Percentiles rank a stretch among this genome's conserved stretches.
These are phyloP conservation scores for Xylaria sp. DNA, from an alignment of 2,329 filamentous ascomycete genomes.

Conservation along the genomic window DNA sequence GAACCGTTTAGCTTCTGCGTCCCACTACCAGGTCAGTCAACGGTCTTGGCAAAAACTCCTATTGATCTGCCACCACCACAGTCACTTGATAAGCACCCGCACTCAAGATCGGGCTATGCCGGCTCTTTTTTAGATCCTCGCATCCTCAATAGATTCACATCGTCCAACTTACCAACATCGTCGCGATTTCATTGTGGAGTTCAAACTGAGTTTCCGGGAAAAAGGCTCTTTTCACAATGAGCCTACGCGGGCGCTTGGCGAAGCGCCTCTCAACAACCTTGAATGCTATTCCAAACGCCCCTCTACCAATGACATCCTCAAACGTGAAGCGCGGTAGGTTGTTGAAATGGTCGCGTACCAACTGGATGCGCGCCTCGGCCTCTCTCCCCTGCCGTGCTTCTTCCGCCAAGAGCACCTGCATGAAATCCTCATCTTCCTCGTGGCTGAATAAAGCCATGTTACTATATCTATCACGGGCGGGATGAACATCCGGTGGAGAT, in stretches of 20 bases:
- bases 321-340: not conserved
- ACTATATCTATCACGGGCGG: too few relatives aligned
- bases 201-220: not conserved
- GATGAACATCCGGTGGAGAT: too few relatives aligned
- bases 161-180: constrained; percentile 16
- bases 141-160: not conserved
- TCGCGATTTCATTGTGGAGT: constrained; percentile 8
- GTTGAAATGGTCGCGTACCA: constrained; percentile 17
- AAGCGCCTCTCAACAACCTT: not conserved
- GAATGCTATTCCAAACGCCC: constrained; percentile 11
- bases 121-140: not conserved
- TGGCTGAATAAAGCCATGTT: too few relatives aligned
- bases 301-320: constrained; percentile 5
- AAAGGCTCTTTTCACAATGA: constrained; percentile 21
- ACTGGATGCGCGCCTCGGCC: too few relatives aligned
- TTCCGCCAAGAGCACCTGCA: not conserved
- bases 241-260: not conserved
- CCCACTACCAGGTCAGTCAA: not conserved
- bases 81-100: not conserved
- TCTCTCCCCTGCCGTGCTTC: too few relatives aligned
- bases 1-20: constrained; percentile 21
- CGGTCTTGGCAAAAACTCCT: not conserved
- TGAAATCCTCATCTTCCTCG: not conserved
- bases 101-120: not conserved
- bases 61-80: not conserved